Evolutionary conservation across 768 basidiomycete species (phyloP).

Genomic region (Mycena floridula): DNA sequence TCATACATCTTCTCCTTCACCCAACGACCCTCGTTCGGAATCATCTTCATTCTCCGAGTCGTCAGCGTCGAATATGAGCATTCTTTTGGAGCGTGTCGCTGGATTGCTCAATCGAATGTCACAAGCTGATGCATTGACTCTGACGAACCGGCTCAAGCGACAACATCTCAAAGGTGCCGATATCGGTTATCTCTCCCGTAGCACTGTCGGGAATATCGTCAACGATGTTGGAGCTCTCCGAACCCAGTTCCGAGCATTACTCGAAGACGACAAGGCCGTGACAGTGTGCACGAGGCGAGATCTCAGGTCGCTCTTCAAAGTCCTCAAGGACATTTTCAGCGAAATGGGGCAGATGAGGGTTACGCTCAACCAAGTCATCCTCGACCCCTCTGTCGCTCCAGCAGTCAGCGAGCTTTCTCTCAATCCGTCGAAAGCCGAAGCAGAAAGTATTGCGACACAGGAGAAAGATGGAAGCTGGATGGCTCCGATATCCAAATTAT

Average conservation of each 20-base stretch:
- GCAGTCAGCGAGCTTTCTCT: slow-evolving; percentile 68
- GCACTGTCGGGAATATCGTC: slow-evolving; percentile 70
- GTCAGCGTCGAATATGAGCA: slow-evolving; percentile 48
- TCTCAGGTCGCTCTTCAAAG: slow-evolving; percentile 71
- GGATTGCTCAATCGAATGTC: slow-evolving; percentile 49
- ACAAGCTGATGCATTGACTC: slow-evolving; percentile 78
- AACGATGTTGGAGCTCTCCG: slow-evolving; percentile 68
- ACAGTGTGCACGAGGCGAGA: slow-evolving; percentile 70
- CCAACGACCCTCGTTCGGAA: slow-evolving; percentile 63
- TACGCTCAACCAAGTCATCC: slow-evolving; percentile 81
- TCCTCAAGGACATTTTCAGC: slow-evolving; percentile 78
- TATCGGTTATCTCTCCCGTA: slow-evolving; percentile 78
- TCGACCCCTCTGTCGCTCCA: slow-evolving; percentile 75
- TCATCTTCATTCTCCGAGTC: slow-evolving; percentile 61
- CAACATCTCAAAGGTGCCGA: slow-evolving; percentile 86
- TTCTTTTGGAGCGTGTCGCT: slow-evolving; percentile 56
- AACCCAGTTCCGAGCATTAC: slow-evolving; percentile 59
- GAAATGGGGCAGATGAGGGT: slow-evolving; percentile 80
- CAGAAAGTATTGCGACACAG: slow-evolving; percentile 22
- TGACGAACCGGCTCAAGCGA: slow-evolving; percentile 86
- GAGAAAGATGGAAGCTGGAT: slow-evolving; percentile 62
- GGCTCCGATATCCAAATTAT: slow-evolving; percentile 79
- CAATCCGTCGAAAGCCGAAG: slow-evolving; percentile 46
- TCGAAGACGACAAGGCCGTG: slow-evolving; percentile 70
- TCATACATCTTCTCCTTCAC: slow-evolving; percentile 35